phyloP scores from a whole-genome alignment of 208 protist species.

The Endotrypanum monterogeii region DNA sequence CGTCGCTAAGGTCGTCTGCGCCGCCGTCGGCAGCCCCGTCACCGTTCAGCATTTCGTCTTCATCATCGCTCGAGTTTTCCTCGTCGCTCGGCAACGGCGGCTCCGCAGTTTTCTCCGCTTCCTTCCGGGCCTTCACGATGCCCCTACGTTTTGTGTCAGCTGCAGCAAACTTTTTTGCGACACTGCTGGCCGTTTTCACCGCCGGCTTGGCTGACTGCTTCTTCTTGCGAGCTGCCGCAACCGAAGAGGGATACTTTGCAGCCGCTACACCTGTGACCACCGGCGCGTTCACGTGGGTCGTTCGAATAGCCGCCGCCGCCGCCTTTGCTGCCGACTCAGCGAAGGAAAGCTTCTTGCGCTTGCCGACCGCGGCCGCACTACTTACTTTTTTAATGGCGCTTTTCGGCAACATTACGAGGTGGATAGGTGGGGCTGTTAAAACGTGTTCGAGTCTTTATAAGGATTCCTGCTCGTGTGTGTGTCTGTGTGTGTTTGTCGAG shows the following conservation, averaged over 20 bases:
- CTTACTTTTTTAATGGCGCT: constrained; percentile 16
- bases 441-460: neutral
- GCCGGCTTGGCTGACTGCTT: neutral
- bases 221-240: constrained; percentile 10
- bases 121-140: constrained; percentile 44
- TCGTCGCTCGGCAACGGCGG: constrained; percentile 2
- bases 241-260: neutral
- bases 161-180: neutral
- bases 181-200: neutral
- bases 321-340: constrained; percentile 25
- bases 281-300: constrained; percentile 25
- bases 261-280: neutral
- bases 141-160: constrained; percentile 38
- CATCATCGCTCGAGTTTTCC: constrained; percentile 28
- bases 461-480: neutral
- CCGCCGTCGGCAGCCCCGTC: constrained; percentile 20
- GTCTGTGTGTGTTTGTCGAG: neutral
- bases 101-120: constrained; percentile 6
- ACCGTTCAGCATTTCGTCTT: constrained; percentile 32
- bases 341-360: constrained; percentile 36
- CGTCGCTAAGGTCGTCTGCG: constrained; percentile 34
- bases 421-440: neutral
- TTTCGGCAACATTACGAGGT: constrained; percentile 26
- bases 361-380: constrained; percentile 15
- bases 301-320: constrained; percentile 20